These are phyloP conservation scores for Pouteria campechiana DNA, from an alignment of 179 eudicot genomes.

Conservation along the genomic window DNA sequence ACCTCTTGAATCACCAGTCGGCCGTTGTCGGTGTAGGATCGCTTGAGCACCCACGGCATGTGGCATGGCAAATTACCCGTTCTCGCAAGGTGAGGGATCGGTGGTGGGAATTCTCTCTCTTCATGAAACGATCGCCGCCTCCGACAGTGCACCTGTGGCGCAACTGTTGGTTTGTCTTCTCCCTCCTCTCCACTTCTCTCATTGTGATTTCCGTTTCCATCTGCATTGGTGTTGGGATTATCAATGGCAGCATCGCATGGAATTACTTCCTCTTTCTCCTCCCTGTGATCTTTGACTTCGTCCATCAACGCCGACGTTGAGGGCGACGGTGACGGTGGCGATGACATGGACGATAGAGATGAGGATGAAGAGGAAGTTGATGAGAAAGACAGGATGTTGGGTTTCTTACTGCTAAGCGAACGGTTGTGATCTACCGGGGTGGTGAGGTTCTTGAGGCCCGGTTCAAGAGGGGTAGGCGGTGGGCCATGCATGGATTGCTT, in stretches of 20 bases:
- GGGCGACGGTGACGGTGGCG: too few relatives aligned
- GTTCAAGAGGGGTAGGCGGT: too few relatives aligned
- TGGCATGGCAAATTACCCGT: constrained; percentile 5
- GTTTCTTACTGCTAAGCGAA: too few relatives aligned
- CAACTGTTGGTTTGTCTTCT: too few relatives aligned
- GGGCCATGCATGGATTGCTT: too few relatives aligned
- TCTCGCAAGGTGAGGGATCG: constrained; percentile 10
- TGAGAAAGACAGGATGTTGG: too few relatives aligned
- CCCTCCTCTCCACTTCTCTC: background rate
- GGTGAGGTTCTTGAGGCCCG: too few relatives aligned
- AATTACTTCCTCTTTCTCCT: background rate
- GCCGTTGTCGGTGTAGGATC: constrained; percentile 17
- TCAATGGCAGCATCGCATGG: background rate
- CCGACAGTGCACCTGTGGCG: too few relatives aligned
- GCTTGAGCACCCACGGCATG: constrained; percentile 13
- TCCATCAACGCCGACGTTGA: constrained; percentile 22
- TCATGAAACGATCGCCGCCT: too few relatives aligned
- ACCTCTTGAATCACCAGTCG: constrained; percentile 20
- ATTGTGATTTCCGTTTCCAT: background rate
- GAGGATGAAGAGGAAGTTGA: too few relatives aligned
- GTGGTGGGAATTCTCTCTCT: constrained; percentile 25
- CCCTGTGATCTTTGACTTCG: constrained; percentile 13
- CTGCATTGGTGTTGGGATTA: background rate
- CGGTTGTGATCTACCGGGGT: too few relatives aligned
- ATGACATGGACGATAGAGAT: too few relatives aligned